Evolutionary conservation across 441 rosid genomes (phyloP), one percentile per base, ranked within the genome.

Genomic region (Syzygium syzygioides): DNA sequence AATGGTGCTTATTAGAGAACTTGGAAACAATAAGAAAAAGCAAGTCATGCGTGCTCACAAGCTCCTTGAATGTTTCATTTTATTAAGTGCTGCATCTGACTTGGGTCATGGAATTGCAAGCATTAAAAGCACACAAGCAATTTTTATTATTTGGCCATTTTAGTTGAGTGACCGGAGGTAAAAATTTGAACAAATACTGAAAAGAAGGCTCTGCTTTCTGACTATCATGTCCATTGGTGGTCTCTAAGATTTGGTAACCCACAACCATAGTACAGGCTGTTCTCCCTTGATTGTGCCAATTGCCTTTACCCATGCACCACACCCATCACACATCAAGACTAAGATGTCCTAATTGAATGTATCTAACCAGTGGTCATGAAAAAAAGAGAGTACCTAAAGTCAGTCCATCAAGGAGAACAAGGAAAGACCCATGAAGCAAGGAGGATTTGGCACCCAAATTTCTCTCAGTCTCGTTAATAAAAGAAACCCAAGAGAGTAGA

Each of bases 361-460:
- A 79, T 45, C 53, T 41, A 79, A 79, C n/a, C 53, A 41, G 53
- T 41, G 30, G 30, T 79, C 84, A 79, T 79, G 52, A 48, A 79
- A 45, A 79, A 28, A 86, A 80, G 86, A 55, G 85, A 86, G 79
- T 94, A 97, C 99, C 99, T 93, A 98, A 92, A 93, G 96, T 94
- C 86, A 98, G 88, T 87, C 99, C 99, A 94, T 97, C 99, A 88
- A 98, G 98, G 93, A 98, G 91, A 93, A 95, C 95, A 89, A 98
- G 99, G 93, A 97, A 98, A 91, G 95, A 95, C 85, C 99, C 99
- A 90, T 98, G 99, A 86, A 96, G 92, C 86, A 96, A 93, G 52
- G 98, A 96, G 92, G 89, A 88, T 88, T 93, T 94, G 86, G 94
- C 90, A 92, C 94, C 98, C 89, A 98, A 91, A 90, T 91, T 91